Conservation (phyloP, 768 basidiomycete species). For the Rhodotorula babjevae region DNA sequence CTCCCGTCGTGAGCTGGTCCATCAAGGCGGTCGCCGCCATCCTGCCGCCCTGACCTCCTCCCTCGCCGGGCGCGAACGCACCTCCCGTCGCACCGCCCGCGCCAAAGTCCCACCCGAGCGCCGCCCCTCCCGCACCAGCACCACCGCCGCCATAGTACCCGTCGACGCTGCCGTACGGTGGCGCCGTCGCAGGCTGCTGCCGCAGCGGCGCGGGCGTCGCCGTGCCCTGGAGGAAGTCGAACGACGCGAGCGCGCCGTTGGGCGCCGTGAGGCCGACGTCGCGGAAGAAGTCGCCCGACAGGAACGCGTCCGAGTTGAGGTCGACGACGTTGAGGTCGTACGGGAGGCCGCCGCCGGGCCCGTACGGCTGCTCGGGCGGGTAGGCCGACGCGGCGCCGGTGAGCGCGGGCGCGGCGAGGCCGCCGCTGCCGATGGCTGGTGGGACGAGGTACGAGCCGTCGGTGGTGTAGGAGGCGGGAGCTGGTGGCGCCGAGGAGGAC, state of each 20-base stretch:
- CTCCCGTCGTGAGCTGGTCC: slow-evolving; percentile 17
- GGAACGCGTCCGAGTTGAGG: neutral
- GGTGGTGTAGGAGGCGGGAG: neutral
- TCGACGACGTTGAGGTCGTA: neutral
- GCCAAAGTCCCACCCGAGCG: neutral
- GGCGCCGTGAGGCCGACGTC: slow-evolving; percentile 1
- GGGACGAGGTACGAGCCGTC: neutral
- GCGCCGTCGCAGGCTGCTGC: neutral
- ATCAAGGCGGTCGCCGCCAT: slow-evolving; percentile 11
- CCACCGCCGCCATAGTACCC: neutral
- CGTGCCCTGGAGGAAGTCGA: neutral
- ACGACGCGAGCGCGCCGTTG: neutral
- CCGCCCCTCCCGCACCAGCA: no score
- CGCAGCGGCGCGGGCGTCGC: neutral
- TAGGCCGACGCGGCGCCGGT: neutral
- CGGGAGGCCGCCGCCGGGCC: neutral
- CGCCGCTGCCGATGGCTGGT: no score
- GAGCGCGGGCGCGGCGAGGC: neutral
- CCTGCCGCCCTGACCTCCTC: neutral
- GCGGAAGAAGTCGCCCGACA: slow-evolving; percentile 12
- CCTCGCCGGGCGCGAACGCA: no score
- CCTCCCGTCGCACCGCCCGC: no score
- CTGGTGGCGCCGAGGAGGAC: neutral
- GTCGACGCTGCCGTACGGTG: neutral
- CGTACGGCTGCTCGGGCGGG: neutral